Evolutionary conservation across 306 rosid genomes (phyloP).

Genomic region (Cicer cuneatum): DNA sequence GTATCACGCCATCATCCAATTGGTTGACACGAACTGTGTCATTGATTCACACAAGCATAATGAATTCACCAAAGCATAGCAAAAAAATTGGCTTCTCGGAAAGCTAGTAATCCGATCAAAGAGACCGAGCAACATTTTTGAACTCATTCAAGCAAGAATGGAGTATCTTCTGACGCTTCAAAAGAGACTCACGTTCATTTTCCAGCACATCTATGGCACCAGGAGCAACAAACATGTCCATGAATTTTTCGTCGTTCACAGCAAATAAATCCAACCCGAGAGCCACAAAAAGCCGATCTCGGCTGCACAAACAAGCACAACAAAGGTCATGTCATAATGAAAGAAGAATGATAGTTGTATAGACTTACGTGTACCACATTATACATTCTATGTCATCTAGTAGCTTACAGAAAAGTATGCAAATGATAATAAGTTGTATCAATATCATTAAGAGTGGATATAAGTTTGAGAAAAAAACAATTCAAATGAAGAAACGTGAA

Average conservation of each 20-base stretch:
- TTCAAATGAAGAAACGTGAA: slow-evolving; percentile 24
- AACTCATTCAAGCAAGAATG: slow-evolving; percentile 90
- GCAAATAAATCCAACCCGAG: slow-evolving; percentile 89
- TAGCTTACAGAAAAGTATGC: slow-evolving; percentile 14
- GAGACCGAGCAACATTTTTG: slow-evolving; percentile 72
- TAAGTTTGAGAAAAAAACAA: background rate
- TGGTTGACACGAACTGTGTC: slow-evolving; percentile 21
- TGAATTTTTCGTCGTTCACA: slow-evolving; percentile 86
- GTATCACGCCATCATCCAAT: slow-evolving; percentile 22
- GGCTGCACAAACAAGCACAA: slow-evolving; percentile 59
- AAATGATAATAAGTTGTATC: background rate
- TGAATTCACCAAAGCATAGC: slow-evolving; percentile 15
- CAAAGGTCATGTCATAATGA: background rate
- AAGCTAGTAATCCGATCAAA: slow-evolving; percentile 48
- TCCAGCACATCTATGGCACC: slow-evolving; percentile 78
- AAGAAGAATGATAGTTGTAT: slow-evolving; percentile 18
- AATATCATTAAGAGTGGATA: background rate
- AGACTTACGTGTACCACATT: slow-evolving; percentile 7
- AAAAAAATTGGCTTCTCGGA: slow-evolving; percentile 28
- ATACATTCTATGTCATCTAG: slow-evolving; percentile 7
- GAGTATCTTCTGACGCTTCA: slow-evolving; percentile 83
- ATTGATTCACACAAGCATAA: slow-evolving; percentile 12
- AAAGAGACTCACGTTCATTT: slow-evolving; percentile 71
- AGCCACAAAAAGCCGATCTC: slow-evolving; percentile 81
- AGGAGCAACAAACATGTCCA: slow-evolving; percentile 97